phyloP scores from a whole-genome alignment of 2,329 filamentous ascomycete genomes.

The Colletotrichum costaricense region DNA sequence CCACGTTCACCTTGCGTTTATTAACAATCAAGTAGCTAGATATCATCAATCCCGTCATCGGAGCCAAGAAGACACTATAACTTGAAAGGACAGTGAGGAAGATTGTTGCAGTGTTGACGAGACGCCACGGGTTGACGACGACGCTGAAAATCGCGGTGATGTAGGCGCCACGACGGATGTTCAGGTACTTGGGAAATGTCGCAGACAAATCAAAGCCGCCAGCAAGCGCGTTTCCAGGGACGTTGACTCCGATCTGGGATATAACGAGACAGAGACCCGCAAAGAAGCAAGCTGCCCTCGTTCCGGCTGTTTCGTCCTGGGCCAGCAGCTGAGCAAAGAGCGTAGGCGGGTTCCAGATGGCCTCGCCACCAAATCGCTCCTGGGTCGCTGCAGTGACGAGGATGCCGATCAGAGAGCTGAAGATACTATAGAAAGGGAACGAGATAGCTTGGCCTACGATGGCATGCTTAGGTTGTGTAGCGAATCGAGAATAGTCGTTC shows the following conservation, averaged over 20 bases:
- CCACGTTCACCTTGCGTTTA: conserved; percentile 48
- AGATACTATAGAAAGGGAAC: conserved; percentile 49
- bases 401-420: conserved; percentile 51
- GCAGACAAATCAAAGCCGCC: conserved; percentile 54
- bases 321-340: conserved; percentile 47
- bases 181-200: conserved; percentile 50
- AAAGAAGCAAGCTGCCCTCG: conserved; percentile 52
- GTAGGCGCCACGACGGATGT: conserved; percentile 52
- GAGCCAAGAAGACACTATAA: conserved; percentile 51
- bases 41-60: conserved; percentile 54
- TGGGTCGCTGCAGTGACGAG: conserved; percentile 53
- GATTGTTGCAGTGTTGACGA: conserved; percentile 49
- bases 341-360: conserved; percentile 52
- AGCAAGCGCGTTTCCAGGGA: conserved; percentile 50
- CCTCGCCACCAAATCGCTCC: conserved; percentile 46
- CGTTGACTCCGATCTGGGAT: conserved; percentile 51
- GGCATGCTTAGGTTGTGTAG: conserved; percentile 45
- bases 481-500: conserved; percentile 51
- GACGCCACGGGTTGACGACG: conserved; percentile 51
- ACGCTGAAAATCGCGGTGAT: conserved; percentile 49
- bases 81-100: conserved; percentile 50
- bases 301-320: conserved; percentile 45
- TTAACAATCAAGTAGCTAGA: conserved; percentile 48
- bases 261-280: conserved; percentile 48
- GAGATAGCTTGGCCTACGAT: conserved; percentile 49